phyloP scores from a whole-genome alignment of 805 yeast species.

The Kazachstania viticola region DNA sequence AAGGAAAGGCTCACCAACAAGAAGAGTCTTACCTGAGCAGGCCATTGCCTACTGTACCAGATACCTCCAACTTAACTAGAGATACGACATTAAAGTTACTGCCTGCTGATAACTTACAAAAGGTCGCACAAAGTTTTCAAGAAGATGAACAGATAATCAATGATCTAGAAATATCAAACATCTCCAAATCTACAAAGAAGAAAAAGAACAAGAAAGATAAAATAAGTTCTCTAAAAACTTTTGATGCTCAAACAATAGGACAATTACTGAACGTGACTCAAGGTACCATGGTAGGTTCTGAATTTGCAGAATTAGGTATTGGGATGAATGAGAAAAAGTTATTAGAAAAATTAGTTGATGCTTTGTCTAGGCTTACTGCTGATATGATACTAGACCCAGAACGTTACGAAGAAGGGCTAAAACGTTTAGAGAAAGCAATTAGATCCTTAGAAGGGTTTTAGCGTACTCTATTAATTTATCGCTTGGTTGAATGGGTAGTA shows the following conservation, averaged over 20 bases:
- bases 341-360: conserved; percentile 75
- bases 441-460: conserved; percentile 74
- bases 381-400: conserved; percentile 81
- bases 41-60: not conserved
- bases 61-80: no score
- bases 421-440: conserved; percentile 70
- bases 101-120: no score
- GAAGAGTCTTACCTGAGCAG: not conserved
- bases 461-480: no score
- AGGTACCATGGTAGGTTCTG: conserved; percentile 36
- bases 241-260: conserved; percentile 25
- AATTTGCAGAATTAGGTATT: conserved; percentile 60
- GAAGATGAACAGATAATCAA: not conserved
- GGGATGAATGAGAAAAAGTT: conserved; percentile 67
- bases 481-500: no score
- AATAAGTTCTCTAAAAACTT: not conserved
- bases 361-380: conserved; percentile 72
- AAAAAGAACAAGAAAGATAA: not conserved
- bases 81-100: not conserved
- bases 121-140: no score
- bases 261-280: conserved; percentile 29
- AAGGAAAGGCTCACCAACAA: not conserved
- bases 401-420: conserved; percentile 67
- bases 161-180: no score
- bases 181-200: not conserved